These are phyloP conservation scores for Quercus dentata DNA, from an alignment of 306 rosid genomes.

Conservation along the genomic window DNA sequence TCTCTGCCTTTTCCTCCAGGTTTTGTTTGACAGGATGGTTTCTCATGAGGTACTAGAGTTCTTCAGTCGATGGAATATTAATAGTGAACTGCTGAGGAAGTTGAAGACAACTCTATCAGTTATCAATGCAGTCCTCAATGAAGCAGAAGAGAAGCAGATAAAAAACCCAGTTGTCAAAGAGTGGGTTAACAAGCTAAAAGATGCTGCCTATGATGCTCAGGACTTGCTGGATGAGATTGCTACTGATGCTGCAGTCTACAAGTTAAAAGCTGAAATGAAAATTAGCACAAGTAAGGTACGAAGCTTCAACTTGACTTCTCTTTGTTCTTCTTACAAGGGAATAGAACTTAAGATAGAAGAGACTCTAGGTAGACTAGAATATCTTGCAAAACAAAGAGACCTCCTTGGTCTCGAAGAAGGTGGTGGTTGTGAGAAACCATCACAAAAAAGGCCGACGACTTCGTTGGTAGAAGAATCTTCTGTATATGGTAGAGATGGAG, in stretches of 20 bases:
- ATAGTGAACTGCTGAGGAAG: background rate
- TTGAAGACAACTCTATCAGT: slow-evolving; percentile 1
- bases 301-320: background rate
- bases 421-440: background rate
- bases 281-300: background rate
- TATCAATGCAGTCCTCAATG: slow-evolving; percentile 17
- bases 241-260: background rate
- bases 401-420: background rate
- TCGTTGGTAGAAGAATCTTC: background rate
- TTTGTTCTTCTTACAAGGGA: too few relatives aligned
- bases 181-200: slow-evolving; percentile 31
- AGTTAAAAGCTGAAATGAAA: background rate
- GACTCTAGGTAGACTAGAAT: slow-evolving; percentile 8
- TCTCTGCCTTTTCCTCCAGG: slow-evolving; percentile 16
- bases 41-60: slow-evolving; percentile 4
- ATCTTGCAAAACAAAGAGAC: background rate
- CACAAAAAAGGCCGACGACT: background rate
- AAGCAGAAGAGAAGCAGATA: slow-evolving; percentile 37
- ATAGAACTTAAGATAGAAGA: slow-evolving; percentile 5
- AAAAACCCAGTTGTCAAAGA: slow-evolving; percentile 1
- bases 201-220: slow-evolving; percentile 5
- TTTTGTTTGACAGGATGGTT: slow-evolving; percentile 11
- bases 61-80: slow-evolving; percentile 4
- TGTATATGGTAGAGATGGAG: slow-evolving; percentile 27
- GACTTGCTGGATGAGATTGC: slow-evolving; percentile 35